A percentile compares a stretch with the other conserved stretches of the same genome.
phyloP scores from a whole-genome alignment of 176 grass and related monocot genomes.

The Eleusine coracana region DNA sequence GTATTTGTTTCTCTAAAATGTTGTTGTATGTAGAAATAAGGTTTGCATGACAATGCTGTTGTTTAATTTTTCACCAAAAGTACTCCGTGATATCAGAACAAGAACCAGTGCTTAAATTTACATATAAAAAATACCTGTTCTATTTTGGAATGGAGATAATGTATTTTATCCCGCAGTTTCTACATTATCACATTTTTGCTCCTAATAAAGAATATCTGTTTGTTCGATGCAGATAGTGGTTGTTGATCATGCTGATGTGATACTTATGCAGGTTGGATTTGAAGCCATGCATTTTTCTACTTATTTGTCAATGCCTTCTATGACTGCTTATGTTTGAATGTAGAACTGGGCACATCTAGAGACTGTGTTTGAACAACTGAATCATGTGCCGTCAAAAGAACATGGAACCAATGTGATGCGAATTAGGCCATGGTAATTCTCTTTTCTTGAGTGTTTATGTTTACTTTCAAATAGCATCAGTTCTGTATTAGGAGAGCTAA shows the following conservation, averaged over 20 bases:
- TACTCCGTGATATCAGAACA: not conserved
- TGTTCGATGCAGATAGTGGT: slow-evolving; percentile 69
- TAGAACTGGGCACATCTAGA: slow-evolving; percentile 92
- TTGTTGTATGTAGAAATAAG: slow-evolving; percentile 5
- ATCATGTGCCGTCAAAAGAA: slow-evolving; percentile 75
- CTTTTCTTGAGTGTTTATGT: slow-evolving; percentile 29
- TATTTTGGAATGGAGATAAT: not conserved
- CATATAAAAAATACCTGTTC: slow-evolving; percentile 17
- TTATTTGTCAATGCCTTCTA: slow-evolving; percentile 34
- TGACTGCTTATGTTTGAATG: slow-evolving; percentile 44
- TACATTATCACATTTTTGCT: slow-evolving; percentile 10
- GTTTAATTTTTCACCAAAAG: not conserved
- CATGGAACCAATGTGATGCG: slow-evolving; percentile 96
- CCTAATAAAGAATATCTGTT: not conserved
- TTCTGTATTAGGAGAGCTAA: not conserved
- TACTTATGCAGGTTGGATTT: slow-evolving; percentile 81
- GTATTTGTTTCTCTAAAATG: slow-evolving; percentile 23
- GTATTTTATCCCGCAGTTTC: not conserved
- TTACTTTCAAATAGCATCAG: slow-evolving; percentile 13
- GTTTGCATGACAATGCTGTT: slow-evolving; percentile 13
- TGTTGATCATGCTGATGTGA: slow-evolving; percentile 88
- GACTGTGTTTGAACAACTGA: slow-evolving; percentile 82
- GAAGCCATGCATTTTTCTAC: slow-evolving; percentile 29
- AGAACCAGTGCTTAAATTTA: slow-evolving; percentile 10
- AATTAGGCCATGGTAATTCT: slow-evolving; percentile 82